Percentiles rank a stretch among this genome's conserved stretches.
phyloP scores from a whole-genome alignment of 2,329 filamentous ascomycete genomes.

The Phaeophleospora eucalypticola region DNA sequence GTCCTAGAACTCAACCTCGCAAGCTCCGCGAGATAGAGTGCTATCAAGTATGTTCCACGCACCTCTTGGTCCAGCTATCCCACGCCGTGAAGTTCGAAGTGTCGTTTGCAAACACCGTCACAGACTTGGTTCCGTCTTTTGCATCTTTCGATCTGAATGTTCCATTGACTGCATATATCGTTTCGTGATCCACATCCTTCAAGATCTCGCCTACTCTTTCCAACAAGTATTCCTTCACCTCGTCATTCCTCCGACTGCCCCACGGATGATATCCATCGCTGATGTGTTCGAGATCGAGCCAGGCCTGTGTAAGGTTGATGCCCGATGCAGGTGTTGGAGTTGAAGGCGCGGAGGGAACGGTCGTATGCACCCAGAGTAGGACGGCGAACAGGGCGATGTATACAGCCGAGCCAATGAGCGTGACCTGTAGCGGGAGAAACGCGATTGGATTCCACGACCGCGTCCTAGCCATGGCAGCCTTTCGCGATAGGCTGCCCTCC shows the following conservation, averaged over 20 bases:
- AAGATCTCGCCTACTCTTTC: slow-evolving; percentile 67
- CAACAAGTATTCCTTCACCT: slow-evolving; percentile 72
- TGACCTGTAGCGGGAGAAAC: slow-evolving; percentile 78
- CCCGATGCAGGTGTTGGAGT: slow-evolving; percentile 54
- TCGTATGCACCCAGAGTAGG: slow-evolving; percentile 68
- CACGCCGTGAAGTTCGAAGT: slow-evolving; percentile 68
- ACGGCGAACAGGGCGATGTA: slow-evolving; percentile 74
- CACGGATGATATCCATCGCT: slow-evolving; percentile 71
- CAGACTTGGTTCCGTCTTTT: slow-evolving; percentile 17
- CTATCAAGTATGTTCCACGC: no score
- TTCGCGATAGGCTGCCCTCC: no score
- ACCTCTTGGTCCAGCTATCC: slow-evolving; percentile 21
- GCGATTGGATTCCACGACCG: slow-evolving; percentile 50
- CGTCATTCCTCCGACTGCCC: slow-evolving; percentile 66
- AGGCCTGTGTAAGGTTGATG: slow-evolving; percentile 79
- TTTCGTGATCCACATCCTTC: slow-evolving; percentile 44
- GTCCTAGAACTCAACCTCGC: not conserved
- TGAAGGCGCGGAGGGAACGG: slow-evolving; percentile 69
- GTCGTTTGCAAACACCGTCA: slow-evolving; percentile 72
- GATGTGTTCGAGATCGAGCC: slow-evolving; percentile 74
- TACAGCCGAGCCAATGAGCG: slow-evolving; percentile 68
- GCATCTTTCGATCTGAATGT: slow-evolving; percentile 24
- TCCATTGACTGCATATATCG: slow-evolving; percentile 32
- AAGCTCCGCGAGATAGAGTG: not conserved
- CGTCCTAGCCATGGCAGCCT: slow-evolving; percentile 17